Base-by-base conservation (phyloP, 1,284 basidiomycete genomes). In the Singerocomus rubriflavus region DNA sequence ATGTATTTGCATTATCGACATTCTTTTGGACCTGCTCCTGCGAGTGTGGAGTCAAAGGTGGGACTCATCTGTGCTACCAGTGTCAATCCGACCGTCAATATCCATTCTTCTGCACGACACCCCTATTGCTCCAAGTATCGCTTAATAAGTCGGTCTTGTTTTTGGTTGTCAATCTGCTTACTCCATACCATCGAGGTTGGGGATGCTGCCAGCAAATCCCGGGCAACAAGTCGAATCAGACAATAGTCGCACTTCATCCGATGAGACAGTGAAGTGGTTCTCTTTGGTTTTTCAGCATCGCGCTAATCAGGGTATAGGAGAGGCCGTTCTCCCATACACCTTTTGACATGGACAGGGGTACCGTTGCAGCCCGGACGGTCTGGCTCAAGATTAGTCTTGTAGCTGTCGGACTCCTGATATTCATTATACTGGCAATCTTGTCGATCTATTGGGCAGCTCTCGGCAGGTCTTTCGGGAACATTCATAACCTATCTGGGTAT, bases 381-480 rank as follows among this genome's bases (percentile, higher is more conserved):
- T 75, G 72, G 63, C 48, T 71, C 46, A 65, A 61, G 50, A 61
- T 68, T 6, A 58, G 73, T 44, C 10, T 63, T 8, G 12, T 45
- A 14, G 56, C 58, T 17, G 50, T 62, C 6, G 44, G 57, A 5
- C 21, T 66, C 26, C 45, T 75, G 29, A 36, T 59, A 26, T 61
- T 66, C 37, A 60, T 69, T 14, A 64, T 70, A 38, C 57, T 65
- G 38, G 60, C 52, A 0, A 68, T 69, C 36, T 42, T 75, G 36
- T 52, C 67, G 1, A 68, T 77, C 46, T 71, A 75, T 55, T 72
- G 71, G 74, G 71, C 73, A 30, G 60, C 71, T 42, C 52, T 71
- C 5, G 67, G 67, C 47, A 56, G 63, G 40, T 63, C 64, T 9
- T 56, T 32, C 3, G 41, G 43, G 36, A 59, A 70, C 11, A 49